Base-by-base conservation (phyloP, 306 rosid species). In the Fragaria vesca region DNA sequence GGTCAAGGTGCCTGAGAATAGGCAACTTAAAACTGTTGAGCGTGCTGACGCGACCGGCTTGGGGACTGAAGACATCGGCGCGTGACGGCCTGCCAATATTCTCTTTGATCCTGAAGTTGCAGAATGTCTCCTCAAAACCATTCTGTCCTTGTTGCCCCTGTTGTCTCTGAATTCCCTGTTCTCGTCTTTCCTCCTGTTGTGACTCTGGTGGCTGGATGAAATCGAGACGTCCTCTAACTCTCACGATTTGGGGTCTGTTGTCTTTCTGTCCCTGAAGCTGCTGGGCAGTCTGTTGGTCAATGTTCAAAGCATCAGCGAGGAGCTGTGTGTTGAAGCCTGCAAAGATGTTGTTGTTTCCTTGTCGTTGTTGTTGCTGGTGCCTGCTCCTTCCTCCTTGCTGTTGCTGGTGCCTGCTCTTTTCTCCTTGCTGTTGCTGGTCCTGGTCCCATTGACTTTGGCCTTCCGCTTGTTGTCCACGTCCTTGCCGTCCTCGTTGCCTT, bases 161-260 rank as follows among this genome's bases (percentile, higher is more conserved):
- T 60, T 7, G 15, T 71, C 15, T 8, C 57, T 57, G 36, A 17
- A 1, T n/a, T 17, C 48, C 77, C 17, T 5, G 26, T 21, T 54
- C 30, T 5, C 16, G 66, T 28, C 74, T 32, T 28, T 42, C 70
- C 43, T 55, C 78, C 1, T 78, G 68, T 6, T 65, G 28, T 1
- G 78, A 72, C 12, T 77, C 1, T 20, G 76, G 79, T 5, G 97
- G 94, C 66, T 72, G 79, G n/a, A 88, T 38, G 12, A 89, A 45
- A 17, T 76, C 62, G 6, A 91, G 84, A 1, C 42, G 40, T 0
- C 79, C 81, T 58, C 71, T 32, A 4, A 91, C 92, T 79, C 26
- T 83, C 0, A 89, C 77, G 0, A 93, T 91, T 74, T 61, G 72
- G 43, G 75, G 70, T 34, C 91, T 81, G 4, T 76, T 7, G 54